Evolutionary conservation across 306 rosid species (phyloP), one percentile per base, ranked within the genome.

Genomic region (Casuarina glauca): DNA sequence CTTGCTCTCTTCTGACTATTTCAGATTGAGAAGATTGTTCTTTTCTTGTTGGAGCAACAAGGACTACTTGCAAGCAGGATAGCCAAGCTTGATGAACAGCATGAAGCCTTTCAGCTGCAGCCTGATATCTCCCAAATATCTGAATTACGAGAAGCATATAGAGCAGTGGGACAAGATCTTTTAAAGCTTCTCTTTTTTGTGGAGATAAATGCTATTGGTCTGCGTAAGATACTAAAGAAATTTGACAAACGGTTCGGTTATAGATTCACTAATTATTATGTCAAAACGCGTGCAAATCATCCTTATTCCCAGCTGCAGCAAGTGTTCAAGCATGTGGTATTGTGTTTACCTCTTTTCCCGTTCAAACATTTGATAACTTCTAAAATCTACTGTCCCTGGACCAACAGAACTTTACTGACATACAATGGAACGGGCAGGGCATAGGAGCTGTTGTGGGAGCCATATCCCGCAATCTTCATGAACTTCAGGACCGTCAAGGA

Each of bases 281-380:
- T 96, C 77, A 88, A 90, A 84, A 96, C 99, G 60, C 97, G 99
- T 36, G 98, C 99, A 60, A 96, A 96, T 85, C 99, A 96, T 85
- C 99, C 99, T 32, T 96, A 91, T 85, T 96, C 99, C 38, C 99
- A 93, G 86, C 90, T 96, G 81, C 99, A 96, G 81, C 99, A 96
- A 96, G 99, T 96, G 79, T 96, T 89, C 87, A 96, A 96, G 87
- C 99, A 96, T 85, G 99, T 96, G 98, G 99, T 95, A 93, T 88
- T 80, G 71, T 87, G 74, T 81, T 74, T 71, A 70, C 35, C 38
- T 42, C 49, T 48, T 67, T n/a, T 70, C 8, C 49, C 32, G 19
- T 48, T 79, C 42, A 79, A 62, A 52, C 15, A 52, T 70, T 61
- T 20, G 38, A 57, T 41, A 15, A 82, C 36, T 64, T n/a, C 38